phyloP scores from a whole-genome alignment of 2,329 filamentous ascomycete genomes.

The Epichloe uncinata region DNA sequence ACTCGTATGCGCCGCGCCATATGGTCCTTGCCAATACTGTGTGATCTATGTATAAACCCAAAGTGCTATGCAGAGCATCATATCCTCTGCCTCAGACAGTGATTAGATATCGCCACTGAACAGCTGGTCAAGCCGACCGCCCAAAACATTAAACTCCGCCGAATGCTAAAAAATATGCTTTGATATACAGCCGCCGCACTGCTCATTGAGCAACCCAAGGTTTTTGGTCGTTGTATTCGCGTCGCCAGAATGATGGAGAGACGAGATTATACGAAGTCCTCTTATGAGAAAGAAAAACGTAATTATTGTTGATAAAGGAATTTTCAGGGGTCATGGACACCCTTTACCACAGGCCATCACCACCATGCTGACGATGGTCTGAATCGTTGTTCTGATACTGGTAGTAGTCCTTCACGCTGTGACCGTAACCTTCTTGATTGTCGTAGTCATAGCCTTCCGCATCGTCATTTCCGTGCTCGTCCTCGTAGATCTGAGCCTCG shows the following conservation, averaged over 20 bases:
- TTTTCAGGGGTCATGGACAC: neutral
- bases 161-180: slow-evolving; percentile 19
- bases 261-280: slow-evolving; percentile 5
- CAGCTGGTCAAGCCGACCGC: slow-evolving; percentile 13
- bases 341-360: slow-evolving; percentile 31
- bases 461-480: slow-evolving; percentile 32
- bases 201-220: neutral
- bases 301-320: slow-evolving; percentile 6
- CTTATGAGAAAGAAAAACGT: too few relatives aligned
- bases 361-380: slow-evolving; percentile 22
- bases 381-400: slow-evolving; percentile 22
- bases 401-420: slow-evolving; percentile 28
- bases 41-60: neutral
- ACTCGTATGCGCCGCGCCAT: neutral
- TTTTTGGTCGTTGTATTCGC: slow-evolving; percentile 7
- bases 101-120: slow-evolving; percentile 8
- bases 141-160: slow-evolving; percentile 19
- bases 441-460: slow-evolving; percentile 25
- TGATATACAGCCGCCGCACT: slow-evolving; percentile 10
- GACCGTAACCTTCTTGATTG: slow-evolving; percentile 23
- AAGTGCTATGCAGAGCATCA: neutral
- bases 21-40: neutral
- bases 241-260: neutral
- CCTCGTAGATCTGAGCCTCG: slow-evolving; percentile 39
- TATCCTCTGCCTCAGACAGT: neutral